These are phyloP conservation scores for Leishmania gerbilli DNA, from an alignment of 208 protist species.

Conservation along the genomic window DNA sequence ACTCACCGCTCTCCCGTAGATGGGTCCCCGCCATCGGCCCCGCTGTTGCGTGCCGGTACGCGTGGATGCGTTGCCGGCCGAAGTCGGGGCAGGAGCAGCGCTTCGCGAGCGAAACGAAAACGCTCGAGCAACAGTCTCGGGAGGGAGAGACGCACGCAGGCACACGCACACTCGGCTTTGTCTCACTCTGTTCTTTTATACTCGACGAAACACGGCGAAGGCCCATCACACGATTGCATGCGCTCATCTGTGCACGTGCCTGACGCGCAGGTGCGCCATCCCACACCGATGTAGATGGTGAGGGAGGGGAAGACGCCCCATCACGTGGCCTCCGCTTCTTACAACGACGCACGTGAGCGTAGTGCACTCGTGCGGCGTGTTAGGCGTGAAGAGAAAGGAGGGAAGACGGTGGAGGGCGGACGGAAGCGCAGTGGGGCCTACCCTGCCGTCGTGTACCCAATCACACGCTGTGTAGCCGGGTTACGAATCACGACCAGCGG, in stretches of 20 bases:
- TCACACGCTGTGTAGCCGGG: slow-evolving; percentile 27
- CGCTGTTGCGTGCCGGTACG: neutral
- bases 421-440: neutral
- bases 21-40: neutral
- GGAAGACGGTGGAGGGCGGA: neutral
- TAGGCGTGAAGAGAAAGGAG: neutral
- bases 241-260: neutral
- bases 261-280: too few relatives aligned
- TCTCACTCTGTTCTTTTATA: neutral
- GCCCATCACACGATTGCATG: neutral
- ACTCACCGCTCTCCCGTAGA: neutral
- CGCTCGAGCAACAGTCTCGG: neutral
- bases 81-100: neutral
- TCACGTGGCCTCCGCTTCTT: neutral
- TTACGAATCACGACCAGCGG: slow-evolving; percentile 44
- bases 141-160: neutral
- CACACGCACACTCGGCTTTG: neutral
- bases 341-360: neutral
- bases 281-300: neutral
- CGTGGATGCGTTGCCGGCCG: neutral
- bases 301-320: neutral
- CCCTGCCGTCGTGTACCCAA: slow-evolving; percentile 35
- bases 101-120: neutral
- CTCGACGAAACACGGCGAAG: neutral
- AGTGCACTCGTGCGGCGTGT: neutral